These are phyloP conservation scores for Glycine latifolia DNA, from an alignment of 306 rosid species.

Conservation along the genomic window DNA sequence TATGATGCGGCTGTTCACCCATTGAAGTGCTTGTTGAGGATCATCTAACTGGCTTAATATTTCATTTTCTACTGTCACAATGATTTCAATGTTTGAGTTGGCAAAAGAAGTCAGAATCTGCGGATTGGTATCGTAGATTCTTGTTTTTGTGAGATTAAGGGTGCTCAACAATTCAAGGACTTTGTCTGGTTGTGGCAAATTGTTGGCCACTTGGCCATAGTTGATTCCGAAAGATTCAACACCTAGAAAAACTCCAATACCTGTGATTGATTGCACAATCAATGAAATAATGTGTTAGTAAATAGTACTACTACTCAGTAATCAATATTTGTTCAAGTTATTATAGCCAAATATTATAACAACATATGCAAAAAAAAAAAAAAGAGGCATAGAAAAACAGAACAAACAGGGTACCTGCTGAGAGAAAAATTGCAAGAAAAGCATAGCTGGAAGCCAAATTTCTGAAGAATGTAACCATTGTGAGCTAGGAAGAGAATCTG, in stretches of 20 bases:
- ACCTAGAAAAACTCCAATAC: slow-evolving; percentile 48
- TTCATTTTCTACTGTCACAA: slow-evolving; percentile 81
- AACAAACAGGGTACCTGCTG: slow-evolving; percentile 57
- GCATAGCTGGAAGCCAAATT: slow-evolving; percentile 50
- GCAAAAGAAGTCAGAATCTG: slow-evolving; percentile 74
- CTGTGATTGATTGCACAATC: slow-evolving; percentile 38
- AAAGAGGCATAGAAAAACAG: neutral
- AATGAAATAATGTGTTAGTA: slow-evolving; percentile 32
- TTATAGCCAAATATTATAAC: no score
- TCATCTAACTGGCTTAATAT: slow-evolving; percentile 70
- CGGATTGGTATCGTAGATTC: slow-evolving; percentile 96
- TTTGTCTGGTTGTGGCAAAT: slow-evolving; percentile 77
- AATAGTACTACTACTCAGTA: no score
- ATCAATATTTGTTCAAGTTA: no score
- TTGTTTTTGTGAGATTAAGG: slow-evolving; percentile 70
- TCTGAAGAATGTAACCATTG: slow-evolving; percentile 56
- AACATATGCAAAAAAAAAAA: no score
- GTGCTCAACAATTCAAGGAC: slow-evolving; percentile 76
- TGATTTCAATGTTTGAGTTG: slow-evolving; percentile 73
- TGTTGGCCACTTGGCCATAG: slow-evolving; percentile 90
- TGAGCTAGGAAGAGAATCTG: slow-evolving; percentile 21
- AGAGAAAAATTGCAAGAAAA: slow-evolving; percentile 53
- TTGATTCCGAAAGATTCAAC: slow-evolving; percentile 79
- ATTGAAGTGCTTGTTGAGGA: slow-evolving; percentile 84
- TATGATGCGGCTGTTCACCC: slow-evolving; percentile 78